These are phyloP conservation scores for Dictyostelium firmibasis DNA, from an alignment of 78 protist species.

Conservation along the genomic window DNA sequence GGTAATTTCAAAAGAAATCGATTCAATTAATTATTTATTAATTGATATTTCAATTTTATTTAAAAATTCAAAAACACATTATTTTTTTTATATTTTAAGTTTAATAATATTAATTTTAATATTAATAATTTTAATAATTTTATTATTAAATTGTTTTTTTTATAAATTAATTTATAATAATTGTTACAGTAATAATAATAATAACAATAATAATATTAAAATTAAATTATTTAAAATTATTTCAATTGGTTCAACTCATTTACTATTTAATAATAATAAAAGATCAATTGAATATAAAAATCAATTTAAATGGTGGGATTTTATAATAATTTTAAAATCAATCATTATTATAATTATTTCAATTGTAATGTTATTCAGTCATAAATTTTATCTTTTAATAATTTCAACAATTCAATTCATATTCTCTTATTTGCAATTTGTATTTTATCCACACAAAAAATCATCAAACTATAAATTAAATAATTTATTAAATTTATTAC, in stretches of 20 bases:
- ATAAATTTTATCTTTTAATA: not conserved
- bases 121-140: not conserved
- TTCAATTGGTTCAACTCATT: not conserved
- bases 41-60: not conserved
- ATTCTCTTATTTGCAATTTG: not conserved
- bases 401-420: not conserved
- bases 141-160: not conserved
- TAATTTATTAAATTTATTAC: not conserved
- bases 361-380: not conserved
- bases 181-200: too few relatives aligned
- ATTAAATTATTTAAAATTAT: not conserved
- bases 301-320: constrained; percentile 1
- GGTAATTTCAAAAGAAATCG: not conserved
- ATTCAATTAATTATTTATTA: not conserved
- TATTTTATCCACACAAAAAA: not conserved
- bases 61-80: not conserved
- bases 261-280: not conserved
- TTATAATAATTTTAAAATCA: not conserved
- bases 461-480: not conserved
- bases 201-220: not conserved
- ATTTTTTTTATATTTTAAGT: not conserved
- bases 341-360: not conserved
- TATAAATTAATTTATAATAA: not conserved
- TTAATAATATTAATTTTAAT: not conserved
- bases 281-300: not conserved